These are phyloP conservation scores for Rhodotorula sp. DNA, from an alignment of 1,284 basidiomycete species.

Conservation along the genomic window DNA sequence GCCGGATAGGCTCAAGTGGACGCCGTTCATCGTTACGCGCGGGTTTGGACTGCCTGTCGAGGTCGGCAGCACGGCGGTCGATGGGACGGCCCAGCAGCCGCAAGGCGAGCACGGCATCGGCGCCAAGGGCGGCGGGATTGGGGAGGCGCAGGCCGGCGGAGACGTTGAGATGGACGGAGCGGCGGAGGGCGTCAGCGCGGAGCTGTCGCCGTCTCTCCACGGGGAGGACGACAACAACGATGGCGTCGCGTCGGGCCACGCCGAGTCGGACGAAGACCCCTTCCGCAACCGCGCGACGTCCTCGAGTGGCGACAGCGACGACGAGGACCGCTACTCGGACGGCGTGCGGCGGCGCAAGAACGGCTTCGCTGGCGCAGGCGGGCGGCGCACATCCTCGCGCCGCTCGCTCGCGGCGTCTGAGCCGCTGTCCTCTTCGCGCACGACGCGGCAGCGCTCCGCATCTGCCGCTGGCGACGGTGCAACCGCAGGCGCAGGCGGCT, in stretches of 20 bases:
- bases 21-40: conserved; percentile 78
- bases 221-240: conserved; percentile 1
- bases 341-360: background rate
- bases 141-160: background rate
- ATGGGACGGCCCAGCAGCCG: conserved; percentile 3
- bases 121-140: background rate
- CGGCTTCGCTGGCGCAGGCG: background rate
- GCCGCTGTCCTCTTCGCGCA: too few species aligned
- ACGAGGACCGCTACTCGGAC: conserved; percentile 15
- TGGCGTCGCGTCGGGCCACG: background rate
- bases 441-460: background rate
- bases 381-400: background rate
- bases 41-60: conserved; percentile 43
- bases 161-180: background rate
- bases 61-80: conserved; percentile 34
- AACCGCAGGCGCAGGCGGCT: background rate
- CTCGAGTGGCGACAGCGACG: conserved; percentile 12
- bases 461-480: background rate
- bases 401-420: background rate
- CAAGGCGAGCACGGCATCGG: background rate
- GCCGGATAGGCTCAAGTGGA: conserved; percentile 90
- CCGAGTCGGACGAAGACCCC: conserved; percentile 4
- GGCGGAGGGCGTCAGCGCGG: background rate
- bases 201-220: too few species aligned
- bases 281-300: background rate